Evolutionary conservation across 352 stramenopile genomes (phyloP).

Genomic region (Pythium guiyangense): DNA sequence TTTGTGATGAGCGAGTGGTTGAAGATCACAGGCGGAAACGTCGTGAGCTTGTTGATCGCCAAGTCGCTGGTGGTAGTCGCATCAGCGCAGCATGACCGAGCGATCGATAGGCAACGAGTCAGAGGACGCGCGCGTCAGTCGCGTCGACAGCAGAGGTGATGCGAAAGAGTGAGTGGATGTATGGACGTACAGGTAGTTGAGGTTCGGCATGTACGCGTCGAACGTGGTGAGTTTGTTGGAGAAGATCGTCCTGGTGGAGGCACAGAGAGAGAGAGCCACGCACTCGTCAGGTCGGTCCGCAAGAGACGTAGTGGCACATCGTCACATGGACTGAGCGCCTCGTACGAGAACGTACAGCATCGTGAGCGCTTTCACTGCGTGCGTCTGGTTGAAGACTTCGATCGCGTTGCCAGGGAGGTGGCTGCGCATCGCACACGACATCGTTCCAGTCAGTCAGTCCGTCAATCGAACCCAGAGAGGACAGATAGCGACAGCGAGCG

Average conservation of each 20-base stretch:
- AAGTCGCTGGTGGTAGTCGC: slow-evolving; percentile 17
- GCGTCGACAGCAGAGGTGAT: too few relatives aligned
- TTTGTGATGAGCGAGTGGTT: slow-evolving; percentile 16
- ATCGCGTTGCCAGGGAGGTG: slow-evolving; percentile 3
- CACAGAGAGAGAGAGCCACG: too few relatives aligned
- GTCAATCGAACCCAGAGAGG: background rate
- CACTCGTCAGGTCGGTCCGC: background rate
- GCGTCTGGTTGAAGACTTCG: slow-evolving; percentile 1
- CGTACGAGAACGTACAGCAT: background rate
- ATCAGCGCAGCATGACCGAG: background rate
- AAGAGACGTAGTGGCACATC: background rate
- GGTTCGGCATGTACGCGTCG: slow-evolving; percentile 16
- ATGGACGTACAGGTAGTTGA: slow-evolving; percentile 18
- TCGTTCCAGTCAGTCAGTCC: background rate
- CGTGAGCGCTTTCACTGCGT: background rate
- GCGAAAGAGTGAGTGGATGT: too few relatives aligned
- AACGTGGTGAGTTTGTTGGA: slow-evolving; percentile 21
- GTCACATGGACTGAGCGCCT: background rate
- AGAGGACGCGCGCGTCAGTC: background rate
- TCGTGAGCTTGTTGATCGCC: slow-evolving; percentile 21
- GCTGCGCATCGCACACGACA: background rate
- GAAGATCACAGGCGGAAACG: slow-evolving; percentile 22
- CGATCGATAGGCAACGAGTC: background rate
- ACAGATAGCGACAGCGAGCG: background rate
- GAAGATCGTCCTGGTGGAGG: slow-evolving; percentile 13